Base-by-base conservation (phyloP, 2,329 filamentous ascomycete species). In the Podosphaera aphanis region DNA sequence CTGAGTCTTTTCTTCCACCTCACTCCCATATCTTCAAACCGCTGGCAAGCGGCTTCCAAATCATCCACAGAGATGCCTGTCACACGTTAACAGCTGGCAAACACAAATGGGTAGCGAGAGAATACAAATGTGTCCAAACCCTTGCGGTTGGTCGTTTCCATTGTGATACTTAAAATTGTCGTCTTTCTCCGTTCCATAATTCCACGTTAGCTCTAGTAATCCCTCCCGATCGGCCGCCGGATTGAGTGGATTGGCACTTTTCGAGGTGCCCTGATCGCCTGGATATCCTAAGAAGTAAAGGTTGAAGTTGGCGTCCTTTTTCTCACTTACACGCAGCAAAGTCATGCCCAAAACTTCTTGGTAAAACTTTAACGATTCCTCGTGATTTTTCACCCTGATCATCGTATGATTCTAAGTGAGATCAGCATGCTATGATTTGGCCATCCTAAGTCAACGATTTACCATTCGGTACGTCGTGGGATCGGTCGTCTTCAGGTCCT, bases 1-100 rank as follows among this genome's bases (percentile, higher is more conserved):
- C 83, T 93, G 50, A 95, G 69, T 52, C 83, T 72, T 76, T 95
- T 95, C 75, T 93, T 93, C 83, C 85, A 98, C 62, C 72, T 77
- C 46, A 88, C 80, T 5, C 79, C 73, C 58, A 83, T 66, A 46
- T 76, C 73, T 60, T 95, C 90, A 54, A 95, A 86, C 13, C 86
- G 74, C 58, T 77, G 65, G 63, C 88, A 94, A 8, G 90, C 86
- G 6, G 80, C 79, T 45, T 90, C 77, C n/a, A 95, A 59, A 59
- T 93, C 76, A 58, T 95, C 88, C 11, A 94, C 86, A 1, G 79
- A 70, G 45, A 95, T 66, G 58, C 76, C 77, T 81, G 11, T 29
- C 25, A 29, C 5, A 29, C 6, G 29, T 53, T 25, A 47, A 46
- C 8, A 5, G 10, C 19, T 18, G 41, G 10, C n/a, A 8, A 41